phyloP scores from a whole-genome alignment of 345 rosid species.

The Arabis hirsuta region DNA sequence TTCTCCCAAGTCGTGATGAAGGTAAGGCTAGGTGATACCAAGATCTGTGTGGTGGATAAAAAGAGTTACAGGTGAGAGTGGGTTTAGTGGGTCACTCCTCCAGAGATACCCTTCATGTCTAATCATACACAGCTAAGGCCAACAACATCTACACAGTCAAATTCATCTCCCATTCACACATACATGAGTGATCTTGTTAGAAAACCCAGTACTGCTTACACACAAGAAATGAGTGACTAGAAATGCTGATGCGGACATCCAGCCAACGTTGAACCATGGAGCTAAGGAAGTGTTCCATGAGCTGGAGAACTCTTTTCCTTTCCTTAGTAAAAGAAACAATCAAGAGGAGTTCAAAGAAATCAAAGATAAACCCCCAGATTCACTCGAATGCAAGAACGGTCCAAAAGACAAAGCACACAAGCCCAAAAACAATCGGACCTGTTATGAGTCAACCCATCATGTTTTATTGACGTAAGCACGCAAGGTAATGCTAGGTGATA shows the following conservation, averaged over 20 bases:
- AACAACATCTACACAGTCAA: background rate
- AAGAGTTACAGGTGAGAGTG: background rate
- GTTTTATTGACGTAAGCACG: too few species aligned
- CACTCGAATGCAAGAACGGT: too few species aligned
- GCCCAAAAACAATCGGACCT: too few species aligned
- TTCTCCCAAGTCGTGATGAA: slow-evolving; percentile 11
- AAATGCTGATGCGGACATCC: too few species aligned
- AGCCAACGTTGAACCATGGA: too few species aligned
- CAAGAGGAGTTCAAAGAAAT: too few species aligned
- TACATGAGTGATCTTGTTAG: background rate
- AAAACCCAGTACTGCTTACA: slow-evolving; percentile 28
- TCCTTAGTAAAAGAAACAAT: too few species aligned
- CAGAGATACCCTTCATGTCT: slow-evolving; percentile 24
- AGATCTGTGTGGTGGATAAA: slow-evolving; percentile 30
- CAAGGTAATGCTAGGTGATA: background rate
- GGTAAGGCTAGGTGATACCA: background rate
- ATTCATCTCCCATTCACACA: background rate
- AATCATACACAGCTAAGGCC: slow-evolving; percentile 23
- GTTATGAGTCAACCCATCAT: too few species aligned
- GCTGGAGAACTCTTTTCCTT: too few species aligned
- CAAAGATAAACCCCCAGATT: too few species aligned
- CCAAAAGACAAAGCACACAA: too few species aligned
- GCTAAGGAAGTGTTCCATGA: too few species aligned
- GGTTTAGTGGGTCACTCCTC: slow-evolving; percentile 29
- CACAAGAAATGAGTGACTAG: background rate